phyloP scores from a whole-genome alignment of 176 grass and related monocot genomes.

The Oryza australiensis region DNA sequence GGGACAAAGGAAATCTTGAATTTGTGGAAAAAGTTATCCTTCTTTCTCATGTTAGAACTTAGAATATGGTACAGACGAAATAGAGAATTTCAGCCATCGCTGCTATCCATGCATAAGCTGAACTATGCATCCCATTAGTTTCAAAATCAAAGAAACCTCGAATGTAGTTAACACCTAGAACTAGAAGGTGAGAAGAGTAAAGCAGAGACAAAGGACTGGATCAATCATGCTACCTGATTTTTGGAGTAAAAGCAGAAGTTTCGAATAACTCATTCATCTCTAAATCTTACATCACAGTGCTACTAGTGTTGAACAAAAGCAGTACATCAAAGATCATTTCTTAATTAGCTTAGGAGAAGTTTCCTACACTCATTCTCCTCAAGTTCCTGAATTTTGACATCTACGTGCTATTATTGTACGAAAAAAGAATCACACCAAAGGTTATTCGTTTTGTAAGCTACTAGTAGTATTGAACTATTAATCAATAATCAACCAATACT shows the following conservation, averaged over 20 bases:
- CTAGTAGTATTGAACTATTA: background rate
- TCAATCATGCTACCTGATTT: background rate
- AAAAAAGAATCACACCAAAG: constrained; percentile 13
- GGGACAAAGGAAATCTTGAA: background rate
- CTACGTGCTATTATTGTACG: background rate
- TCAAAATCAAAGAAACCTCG: background rate
- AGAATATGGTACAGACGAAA: background rate
- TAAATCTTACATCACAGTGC: background rate
- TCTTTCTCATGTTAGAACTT: background rate
- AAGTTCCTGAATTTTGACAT: background rate
- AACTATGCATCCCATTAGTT: background rate
- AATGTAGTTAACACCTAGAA: background rate
- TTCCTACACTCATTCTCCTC: background rate
- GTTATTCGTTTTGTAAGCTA: background rate
- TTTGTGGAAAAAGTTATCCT: background rate
- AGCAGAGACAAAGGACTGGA: background rate
- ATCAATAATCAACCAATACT: background rate
- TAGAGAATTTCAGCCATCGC: background rate
- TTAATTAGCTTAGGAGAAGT: background rate
- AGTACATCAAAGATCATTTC: background rate
- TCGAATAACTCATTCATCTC: background rate
- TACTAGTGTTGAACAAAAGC: background rate
- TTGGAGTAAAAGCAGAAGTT: background rate
- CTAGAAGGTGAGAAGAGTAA: constrained; percentile 10
- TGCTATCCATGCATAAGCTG: constrained; percentile 1